phyloP scores from a whole-genome alignment of 805 yeast genomes.

The Groenewaldozyma tartarivorans region DNA sequence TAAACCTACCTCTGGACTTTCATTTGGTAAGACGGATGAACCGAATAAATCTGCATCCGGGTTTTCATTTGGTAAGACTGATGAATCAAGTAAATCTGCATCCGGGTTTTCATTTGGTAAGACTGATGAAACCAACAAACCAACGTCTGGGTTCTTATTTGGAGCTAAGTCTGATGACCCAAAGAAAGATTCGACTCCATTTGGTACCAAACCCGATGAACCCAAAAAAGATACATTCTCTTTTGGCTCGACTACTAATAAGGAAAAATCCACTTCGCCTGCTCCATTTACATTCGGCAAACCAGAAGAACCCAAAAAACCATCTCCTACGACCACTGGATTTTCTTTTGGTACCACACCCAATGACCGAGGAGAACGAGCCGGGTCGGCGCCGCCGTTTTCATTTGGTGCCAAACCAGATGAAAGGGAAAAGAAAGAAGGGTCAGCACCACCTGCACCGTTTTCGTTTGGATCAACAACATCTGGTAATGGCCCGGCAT shows the following conservation, averaged over 20 bases:
- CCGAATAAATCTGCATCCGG: not conserved
- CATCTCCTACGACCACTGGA: not conserved
- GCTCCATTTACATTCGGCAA: not conserved
- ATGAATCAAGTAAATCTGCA: not conserved
- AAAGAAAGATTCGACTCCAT: not conserved
- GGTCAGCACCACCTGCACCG: not conserved
- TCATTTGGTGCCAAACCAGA: not conserved
- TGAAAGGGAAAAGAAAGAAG: not conserved
- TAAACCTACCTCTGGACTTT: constrained; percentile 9
- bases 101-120: not conserved
- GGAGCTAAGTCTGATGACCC: constrained; percentile 1
- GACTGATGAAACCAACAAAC: not conserved
- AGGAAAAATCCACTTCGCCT: too few relatives aligned
- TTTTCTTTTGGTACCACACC: not conserved
- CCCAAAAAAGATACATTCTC: not conserved
- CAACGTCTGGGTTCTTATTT: constrained; percentile 9
- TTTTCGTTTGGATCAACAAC: not conserved
- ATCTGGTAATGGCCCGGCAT: too few relatives aligned
- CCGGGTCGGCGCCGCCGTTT: not conserved
- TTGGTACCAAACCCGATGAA: constrained; percentile 1
- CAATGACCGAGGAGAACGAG: not conserved
- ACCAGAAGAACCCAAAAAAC: not conserved
- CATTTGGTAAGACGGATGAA: not conserved
- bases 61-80: not conserved
- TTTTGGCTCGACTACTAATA: not conserved